Evolutionary conservation across 768 basidiomycete species (phyloP).

Genomic region (Mycena rosella): DNA sequence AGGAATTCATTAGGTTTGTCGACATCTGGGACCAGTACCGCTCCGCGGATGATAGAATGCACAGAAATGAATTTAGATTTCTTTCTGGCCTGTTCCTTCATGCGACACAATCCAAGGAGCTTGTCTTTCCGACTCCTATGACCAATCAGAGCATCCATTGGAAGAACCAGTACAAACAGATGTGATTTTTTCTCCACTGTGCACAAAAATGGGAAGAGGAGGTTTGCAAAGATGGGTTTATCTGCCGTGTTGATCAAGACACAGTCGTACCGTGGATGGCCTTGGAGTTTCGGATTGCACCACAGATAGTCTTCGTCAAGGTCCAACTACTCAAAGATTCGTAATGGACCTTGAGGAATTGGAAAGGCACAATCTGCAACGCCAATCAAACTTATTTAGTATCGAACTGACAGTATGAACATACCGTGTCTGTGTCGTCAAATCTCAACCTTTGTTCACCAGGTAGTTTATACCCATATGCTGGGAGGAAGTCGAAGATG

Average conservation of each 20-base stretch:
- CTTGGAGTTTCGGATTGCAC: constrained; percentile 47
- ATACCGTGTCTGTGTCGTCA: neutral
- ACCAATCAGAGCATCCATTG: neutral
- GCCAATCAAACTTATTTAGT: neutral
- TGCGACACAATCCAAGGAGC: too few species aligned
- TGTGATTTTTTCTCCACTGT: neutral
- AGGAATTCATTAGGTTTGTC: neutral
- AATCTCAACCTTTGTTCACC: neutral
- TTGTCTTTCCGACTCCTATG: neutral
- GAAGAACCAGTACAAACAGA: neutral
- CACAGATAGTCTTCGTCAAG: constrained; percentile 43
- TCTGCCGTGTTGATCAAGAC: neutral
- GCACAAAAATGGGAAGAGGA: neutral
- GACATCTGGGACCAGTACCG: neutral
- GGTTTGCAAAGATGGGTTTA: neutral
- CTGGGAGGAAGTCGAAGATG: neutral
- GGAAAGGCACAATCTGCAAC: neutral
- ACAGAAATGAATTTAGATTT: neutral
- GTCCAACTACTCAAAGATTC: constrained; percentile 41
- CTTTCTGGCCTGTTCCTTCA: too few species aligned
- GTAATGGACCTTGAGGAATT: constrained; percentile 1
- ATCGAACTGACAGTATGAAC: neutral
- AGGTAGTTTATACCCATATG: neutral
- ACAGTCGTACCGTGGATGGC: constrained; percentile 34
- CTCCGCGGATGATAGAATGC: constrained; percentile 5